Evolutionary conservation across 2,329 filamentous ascomycete genomes (phyloP), one percentile per base, ranked within the genome.

Genomic region (Xylariaceae sp.): DNA sequence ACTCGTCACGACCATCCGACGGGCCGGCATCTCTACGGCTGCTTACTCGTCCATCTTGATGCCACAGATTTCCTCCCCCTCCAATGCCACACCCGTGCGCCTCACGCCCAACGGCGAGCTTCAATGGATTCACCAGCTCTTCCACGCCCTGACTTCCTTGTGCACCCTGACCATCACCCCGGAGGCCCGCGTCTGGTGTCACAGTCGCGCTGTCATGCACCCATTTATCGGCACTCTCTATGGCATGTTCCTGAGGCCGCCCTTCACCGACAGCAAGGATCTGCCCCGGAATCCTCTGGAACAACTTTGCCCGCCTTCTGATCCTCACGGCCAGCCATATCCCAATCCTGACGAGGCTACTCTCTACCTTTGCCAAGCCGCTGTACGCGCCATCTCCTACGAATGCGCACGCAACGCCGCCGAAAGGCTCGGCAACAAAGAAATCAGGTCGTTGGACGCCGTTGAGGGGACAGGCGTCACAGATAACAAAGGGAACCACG

Each of bases 101-200:
- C 70, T 72, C 31, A 67, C 69, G 2, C 64, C 71, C 4, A 68
- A 70, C 3, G 73, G 76, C 2, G 76, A 80, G 46, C 66, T 71
- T 2, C 56, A 55, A 40, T 70, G 82, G 41, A 66, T 77, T 49
- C 71, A 66, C 47, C 66, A 72, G 46, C 66, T 82, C 2, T 66
- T 77, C 42, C 67, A 68, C 6, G 69, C 73, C 31, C 70, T 75
- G 39, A 62, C 70, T 39, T 69, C 74, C 60, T 61, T 71, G 2
- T 69, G 79, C 47, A 72, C 76, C 36, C 60, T 82, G 12, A 68
- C 65, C 31, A 69, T 83, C 47, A 74, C 77, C 2, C 71, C 76
- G 0, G 67, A 72, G 13, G 64, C 67, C 16, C 53, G 48, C 28
- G 48, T 66, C 31, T 64, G 59, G 52, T 56, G 51, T n/a, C 50